Conservation (phyloP, 306 rosid genomes). For the Trifolium repens region DNA sequence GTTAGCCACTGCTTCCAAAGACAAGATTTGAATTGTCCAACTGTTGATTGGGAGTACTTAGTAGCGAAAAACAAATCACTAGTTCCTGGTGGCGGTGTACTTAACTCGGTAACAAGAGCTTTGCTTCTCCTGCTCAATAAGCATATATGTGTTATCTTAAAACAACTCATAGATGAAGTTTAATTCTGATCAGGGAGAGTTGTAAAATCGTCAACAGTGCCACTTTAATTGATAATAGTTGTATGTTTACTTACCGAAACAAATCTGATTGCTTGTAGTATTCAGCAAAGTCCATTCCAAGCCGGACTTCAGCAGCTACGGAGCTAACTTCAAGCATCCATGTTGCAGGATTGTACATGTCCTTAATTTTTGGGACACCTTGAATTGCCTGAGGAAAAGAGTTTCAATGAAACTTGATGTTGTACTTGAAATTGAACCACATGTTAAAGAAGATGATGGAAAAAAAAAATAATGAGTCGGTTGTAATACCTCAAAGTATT, state of each 20-base stretch:
- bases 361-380: constrained; percentile 83
- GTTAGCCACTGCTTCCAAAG: constrained; percentile 96
- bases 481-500: constrained; percentile 79
- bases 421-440: constrained; percentile 29
- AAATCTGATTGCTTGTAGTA: constrained; percentile 76
- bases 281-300: constrained; percentile 91
- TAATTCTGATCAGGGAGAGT: background rate
- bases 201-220: background rate
- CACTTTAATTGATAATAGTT: background rate
- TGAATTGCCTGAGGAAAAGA: constrained; percentile 61
- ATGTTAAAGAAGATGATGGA: constrained; percentile 1
- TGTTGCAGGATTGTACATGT: constrained; percentile 95
- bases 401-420: constrained; percentile 27
- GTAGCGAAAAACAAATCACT: constrained; percentile 72
- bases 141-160: constrained; percentile 28
- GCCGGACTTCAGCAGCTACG: constrained; percentile 83
- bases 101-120: constrained; percentile 69
- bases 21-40: constrained; percentile 82
- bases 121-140: constrained; percentile 72
- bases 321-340: constrained; percentile 99
- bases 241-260: constrained; percentile 63
- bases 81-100: constrained; percentile 73
- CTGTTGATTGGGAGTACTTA: constrained; percentile 68
- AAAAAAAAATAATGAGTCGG: background rate
- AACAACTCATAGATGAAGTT: background rate